phyloP scores from a whole-genome alignment of 2,329 filamentous ascomycete genomes.

The Dothistroma septosporum region DNA sequence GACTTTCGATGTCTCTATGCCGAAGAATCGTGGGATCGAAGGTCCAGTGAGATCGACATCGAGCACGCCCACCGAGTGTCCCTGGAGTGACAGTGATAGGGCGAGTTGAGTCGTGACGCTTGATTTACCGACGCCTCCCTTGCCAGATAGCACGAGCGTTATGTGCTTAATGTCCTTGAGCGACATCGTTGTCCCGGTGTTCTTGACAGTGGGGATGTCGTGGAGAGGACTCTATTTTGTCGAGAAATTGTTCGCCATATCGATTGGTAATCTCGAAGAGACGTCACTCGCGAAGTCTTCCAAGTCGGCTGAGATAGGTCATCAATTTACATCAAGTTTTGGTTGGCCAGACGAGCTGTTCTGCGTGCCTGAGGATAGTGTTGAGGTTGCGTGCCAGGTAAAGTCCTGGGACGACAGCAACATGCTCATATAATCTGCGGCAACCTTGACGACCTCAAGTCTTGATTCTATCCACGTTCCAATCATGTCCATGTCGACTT shows the following conservation, averaged over 20 bases:
- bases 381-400: not conserved
- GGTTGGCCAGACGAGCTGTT: not conserved
- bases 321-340: not conserved
- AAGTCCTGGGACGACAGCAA: not conserved
- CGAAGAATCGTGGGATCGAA: slow-evolving; percentile 91
- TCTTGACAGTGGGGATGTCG: not conserved
- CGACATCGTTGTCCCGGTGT: slow-evolving; percentile 51
- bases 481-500: not conserved
- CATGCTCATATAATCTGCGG: not conserved
- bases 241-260: not conserved
- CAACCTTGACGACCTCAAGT: not conserved
- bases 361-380: not conserved
- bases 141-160: slow-evolving; percentile 83
- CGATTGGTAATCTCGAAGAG: not conserved
- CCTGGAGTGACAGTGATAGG: slow-evolving; percentile 77
- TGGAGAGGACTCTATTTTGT: not conserved
- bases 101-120: slow-evolving; percentile 96
- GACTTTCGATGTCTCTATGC: slow-evolving; percentile 82
- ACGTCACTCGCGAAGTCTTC: not conserved
- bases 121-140: slow-evolving; percentile 96
- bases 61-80: slow-evolving; percentile 87
- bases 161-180: slow-evolving; percentile 71
- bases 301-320: not conserved
- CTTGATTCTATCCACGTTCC: not conserved
- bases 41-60: slow-evolving; percentile 95